Base-by-base conservation (phyloP, 345 rosid species). In the Erysimum cheiranthoides region DNA sequence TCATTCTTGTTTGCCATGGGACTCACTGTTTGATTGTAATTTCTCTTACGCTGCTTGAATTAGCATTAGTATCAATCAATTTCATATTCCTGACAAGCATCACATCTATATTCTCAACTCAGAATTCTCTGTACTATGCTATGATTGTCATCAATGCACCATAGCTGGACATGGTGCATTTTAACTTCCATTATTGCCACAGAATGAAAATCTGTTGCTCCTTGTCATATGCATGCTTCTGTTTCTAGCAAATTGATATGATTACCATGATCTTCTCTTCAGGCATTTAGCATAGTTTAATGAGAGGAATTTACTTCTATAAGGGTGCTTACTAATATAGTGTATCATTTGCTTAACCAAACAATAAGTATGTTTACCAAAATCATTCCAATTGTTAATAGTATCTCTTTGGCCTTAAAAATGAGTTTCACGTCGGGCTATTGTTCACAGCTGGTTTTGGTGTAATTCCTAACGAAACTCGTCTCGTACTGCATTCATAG, bases 121-220 rank as follows among this genome's bases (percentile, higher is more conserved):
- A 43, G 27, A 32, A 8, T 69, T 36, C 65, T 85, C 85, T 87
- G 79, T 82, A 65, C 66, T 70, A 67, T 82, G 86, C 83, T 84
- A 82, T 21, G 25, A 21, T 21, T 21, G 25, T 1, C 25, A 21
- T 88, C 81, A 85, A 84, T 89, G 89, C 94, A 86, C 87, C 83
- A 85, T 82, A 65, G 83, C 84, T 73, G 79, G 83, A 70, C 82
- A 66, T 79, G 87, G 80, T 79, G 87, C 84, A 69, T 66, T 6
- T 17, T 11, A 35, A 18, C 1, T 50, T 49, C 35, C 34, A 49
- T 14, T 11, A 50, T 66, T 9, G 50, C 45, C n/a, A 21, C 36
- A 21, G 1, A 58, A 21, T 46, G 35, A 5, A 25, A 16, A 16
- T 2, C 2, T 28, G 70, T 31, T 11, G n/a, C 70, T 40, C 2